A percentile compares a stretch with the other conserved stretches of the same genome.
Evolutionary conservation across 2,329 filamentous ascomycete species (phyloP).

Genomic region (Colletotrichum higginsianum): DNA sequence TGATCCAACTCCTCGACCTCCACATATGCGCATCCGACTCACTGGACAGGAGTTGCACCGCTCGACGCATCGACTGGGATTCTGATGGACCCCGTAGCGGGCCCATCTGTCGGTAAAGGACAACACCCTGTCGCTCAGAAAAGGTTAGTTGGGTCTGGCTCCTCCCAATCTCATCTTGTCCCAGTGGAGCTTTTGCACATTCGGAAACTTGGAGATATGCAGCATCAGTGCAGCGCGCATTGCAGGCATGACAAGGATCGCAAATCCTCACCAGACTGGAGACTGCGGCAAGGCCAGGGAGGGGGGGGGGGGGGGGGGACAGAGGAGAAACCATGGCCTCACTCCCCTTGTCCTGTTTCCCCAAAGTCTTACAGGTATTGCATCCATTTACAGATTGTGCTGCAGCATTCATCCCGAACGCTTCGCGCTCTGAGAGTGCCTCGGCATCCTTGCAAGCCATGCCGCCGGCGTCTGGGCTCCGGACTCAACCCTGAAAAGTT

Average conservation of each 20-base stretch:
- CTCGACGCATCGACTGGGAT: conserved; percentile 18
- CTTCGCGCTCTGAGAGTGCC: conserved; percentile 3
- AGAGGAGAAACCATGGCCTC: conserved; percentile 7
- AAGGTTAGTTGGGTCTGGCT: background rate
- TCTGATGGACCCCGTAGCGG: conserved; percentile 3
- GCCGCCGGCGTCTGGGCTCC: conserved; percentile 8
- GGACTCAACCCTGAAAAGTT: conserved; percentile 15
- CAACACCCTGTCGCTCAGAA: background rate
- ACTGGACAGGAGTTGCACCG: conserved; percentile 27
- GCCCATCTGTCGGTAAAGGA: conserved; percentile 26
- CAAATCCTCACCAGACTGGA: conserved; percentile 6
- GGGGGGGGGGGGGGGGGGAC: background rate
- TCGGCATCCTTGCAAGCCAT: conserved; percentile 33
- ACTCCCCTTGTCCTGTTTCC: conserved; percentile 17
- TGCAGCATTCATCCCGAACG: conserved; percentile 10
- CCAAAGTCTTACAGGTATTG: background rate
- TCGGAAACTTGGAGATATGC: conserved; percentile 31
- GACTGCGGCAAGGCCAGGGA: conserved; percentile 7
- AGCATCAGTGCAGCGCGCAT: conserved; percentile 36
- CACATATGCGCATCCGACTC: background rate
- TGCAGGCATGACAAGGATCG: conserved; percentile 22
- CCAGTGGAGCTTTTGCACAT: conserved; percentile 19
- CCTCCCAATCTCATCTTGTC: conserved; percentile 15
- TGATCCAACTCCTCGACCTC: conserved; percentile 5
- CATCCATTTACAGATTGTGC: conserved; percentile 6